Base-by-base conservation (phyloP, 148 eudicot genomes). In the Rhododendron ovatum region DNA sequence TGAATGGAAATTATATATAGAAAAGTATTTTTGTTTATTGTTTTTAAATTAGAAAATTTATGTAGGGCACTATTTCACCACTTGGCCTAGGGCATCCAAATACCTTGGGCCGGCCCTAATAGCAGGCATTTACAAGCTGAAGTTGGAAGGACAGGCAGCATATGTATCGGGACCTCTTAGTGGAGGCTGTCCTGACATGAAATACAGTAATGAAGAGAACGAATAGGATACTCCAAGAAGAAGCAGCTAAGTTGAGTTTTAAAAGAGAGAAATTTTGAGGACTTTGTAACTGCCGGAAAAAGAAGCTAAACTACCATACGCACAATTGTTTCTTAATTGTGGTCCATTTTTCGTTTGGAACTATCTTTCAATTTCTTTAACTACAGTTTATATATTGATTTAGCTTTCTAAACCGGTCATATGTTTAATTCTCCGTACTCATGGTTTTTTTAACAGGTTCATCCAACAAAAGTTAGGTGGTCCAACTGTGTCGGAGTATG, bases 381-480 rank as follows among this genome's bases (percentile, higher is more conserved):
- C 50, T 81, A 33, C 35, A 55, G 48, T 35, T 76, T 11, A 24
- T 33, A 4, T 73, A 33, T 22, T 37, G 51, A 37, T 71, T 12
- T 76, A 5, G 26, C 53, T 37, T n/a, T 15, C 45, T 14, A 85
- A 47, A 6, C 53, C 37, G 9, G 57, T n/a, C 3, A 53, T 10
- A 14, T 20, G 37, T n/a, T 7, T 8, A 47, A 48, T 50, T 18
- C 79, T 26, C 0, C 26, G 3, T 4, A 69, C 50, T 33, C 13
- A 0, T 50, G 41, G 20, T 69, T 76, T 43, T 85, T 86, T 83
- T 71, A 18, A 26, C 90, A 96, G 99, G 88, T 95, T 96, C 87
- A 86, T 96, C 81, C 99, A 96, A 81, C 99, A 95, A 87, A 95
- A 96, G 85, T 81, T 96, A 83, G 99, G 99, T 48, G 99, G 98